Base-by-base conservation (phyloP, 2,329 filamentous ascomycete genomes). In the Phyllosticta ampelicida region DNA sequence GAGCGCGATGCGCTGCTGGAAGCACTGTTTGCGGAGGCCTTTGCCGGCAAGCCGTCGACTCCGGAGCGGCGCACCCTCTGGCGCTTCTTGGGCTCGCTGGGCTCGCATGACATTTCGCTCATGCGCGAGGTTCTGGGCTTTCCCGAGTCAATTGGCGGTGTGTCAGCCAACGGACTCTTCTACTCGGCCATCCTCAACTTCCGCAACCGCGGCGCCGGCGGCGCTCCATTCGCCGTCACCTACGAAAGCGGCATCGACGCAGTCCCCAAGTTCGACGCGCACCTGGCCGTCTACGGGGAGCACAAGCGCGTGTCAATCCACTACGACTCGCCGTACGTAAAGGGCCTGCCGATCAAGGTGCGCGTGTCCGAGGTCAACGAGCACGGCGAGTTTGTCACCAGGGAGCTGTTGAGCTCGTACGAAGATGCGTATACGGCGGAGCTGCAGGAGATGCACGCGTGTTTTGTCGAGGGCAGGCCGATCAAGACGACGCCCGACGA, bases 241-340 rank as follows among this genome's bases (percentile, higher is more conserved):
- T 86, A 84, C 62, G 82, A 86, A 61, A 77, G 76, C 0, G 82
- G 82, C 0, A 71, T 83, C 20, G 76, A 80, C 61, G 64, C 66
- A 0, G 75, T 86, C 0, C 79, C 81, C 0, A 63, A 68, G 0
- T 82, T 82, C 54, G 80, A 82, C 56, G 77, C 79, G 0, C 73
- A 77, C 50, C 65, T 82, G 6, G 77, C 77, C 2, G 71, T 85
- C 0, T 85, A 82, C 61, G 76, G 76, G 0, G 65, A 72, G 16
- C 70, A 74, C 6, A 85, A 85, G 68, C 77, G 76, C 0, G 77
- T 85, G 0, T 74, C 70, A 1, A 72, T 85, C 10, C 65, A 78
- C 36, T 83, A 79, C 61, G 80, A 85, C 58, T 78, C 80, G 0
- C 82, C 82, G 0, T 83, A 78, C 58, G 72, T 83, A n/a, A 81